These are phyloP conservation scores for Canariomyces notabilis DNA, from an alignment of 2,329 filamentous ascomycete genomes.

Conservation along the genomic window DNA sequence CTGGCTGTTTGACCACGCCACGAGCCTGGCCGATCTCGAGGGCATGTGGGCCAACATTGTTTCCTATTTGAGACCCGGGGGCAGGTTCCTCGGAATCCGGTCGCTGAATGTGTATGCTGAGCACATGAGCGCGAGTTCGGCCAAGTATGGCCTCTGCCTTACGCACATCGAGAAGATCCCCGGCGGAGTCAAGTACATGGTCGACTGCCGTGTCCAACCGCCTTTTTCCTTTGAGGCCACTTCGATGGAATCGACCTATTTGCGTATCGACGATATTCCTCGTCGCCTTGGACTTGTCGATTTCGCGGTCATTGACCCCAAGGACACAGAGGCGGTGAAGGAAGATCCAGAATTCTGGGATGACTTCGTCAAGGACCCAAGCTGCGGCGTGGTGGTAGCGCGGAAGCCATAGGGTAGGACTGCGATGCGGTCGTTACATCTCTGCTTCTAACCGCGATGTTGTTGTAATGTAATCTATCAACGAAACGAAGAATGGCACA, in stretches of 20 bases:
- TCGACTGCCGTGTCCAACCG: constrained; percentile 17
- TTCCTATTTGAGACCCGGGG: constrained; percentile 26
- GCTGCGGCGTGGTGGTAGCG: neutral
- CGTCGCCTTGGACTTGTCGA: constrained; percentile 23
- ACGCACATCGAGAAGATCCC: constrained; percentile 16
- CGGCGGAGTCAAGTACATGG: constrained; percentile 16
- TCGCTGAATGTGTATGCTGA: constrained; percentile 10
- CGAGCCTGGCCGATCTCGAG: constrained; percentile 21
- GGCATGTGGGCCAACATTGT: constrained; percentile 29
- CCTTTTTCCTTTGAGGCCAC: constrained; percentile 20
- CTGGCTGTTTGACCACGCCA: constrained; percentile 31
- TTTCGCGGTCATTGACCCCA: constrained; percentile 21
- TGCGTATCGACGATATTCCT: constrained; percentile 22
- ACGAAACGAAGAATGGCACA: too few species aligned
- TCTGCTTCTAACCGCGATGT: too few species aligned
- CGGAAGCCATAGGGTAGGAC: neutral
- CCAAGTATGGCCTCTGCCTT: constrained; percentile 19
- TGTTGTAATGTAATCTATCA: too few species aligned
- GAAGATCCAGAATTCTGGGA: constrained; percentile 24
- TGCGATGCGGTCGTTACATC: neutral
- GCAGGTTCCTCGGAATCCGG: constrained; percentile 27
- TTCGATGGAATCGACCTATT: constrained; percentile 22
- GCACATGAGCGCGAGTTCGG: neutral
- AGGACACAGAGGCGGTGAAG: constrained; percentile 21
- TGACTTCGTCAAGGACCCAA: constrained; percentile 20